These are phyloP conservation scores for Aspergillus neoniger DNA, from an alignment of 2,329 filamentous ascomycete species.

Conservation along the genomic window DNA sequence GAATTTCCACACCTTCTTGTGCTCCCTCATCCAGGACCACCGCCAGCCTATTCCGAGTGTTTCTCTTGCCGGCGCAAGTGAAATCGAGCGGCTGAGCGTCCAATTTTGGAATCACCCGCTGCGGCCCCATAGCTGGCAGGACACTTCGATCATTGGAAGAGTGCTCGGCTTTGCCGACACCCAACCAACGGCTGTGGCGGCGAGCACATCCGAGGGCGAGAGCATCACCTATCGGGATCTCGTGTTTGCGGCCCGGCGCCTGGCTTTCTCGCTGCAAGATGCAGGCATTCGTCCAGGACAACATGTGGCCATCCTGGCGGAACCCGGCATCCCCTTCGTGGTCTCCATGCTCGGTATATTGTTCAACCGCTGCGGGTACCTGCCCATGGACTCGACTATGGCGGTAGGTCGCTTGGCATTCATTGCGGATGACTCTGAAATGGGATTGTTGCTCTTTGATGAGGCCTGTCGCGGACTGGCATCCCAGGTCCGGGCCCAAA, in stretches of 20 bases:
- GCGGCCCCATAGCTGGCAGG: background rate
- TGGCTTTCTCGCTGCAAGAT: background rate
- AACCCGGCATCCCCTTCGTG: background rate
- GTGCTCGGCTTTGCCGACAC: background rate
- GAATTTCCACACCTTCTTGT: slow-evolving; percentile 5
- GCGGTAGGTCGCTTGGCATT: background rate
- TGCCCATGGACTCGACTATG: slow-evolving; percentile 3
- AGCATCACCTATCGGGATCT: slow-evolving; percentile 1
- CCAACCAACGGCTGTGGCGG: background rate
- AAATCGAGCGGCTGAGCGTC: background rate
- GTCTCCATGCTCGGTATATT: background rate
- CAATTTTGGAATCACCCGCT: background rate
- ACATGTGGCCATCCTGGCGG: background rate
- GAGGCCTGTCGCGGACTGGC: background rate
- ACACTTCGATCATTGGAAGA: background rate
- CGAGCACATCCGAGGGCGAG: background rate
- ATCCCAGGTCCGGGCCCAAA: background rate
- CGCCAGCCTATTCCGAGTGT: slow-evolving; percentile 3
- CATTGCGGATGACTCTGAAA: background rate
- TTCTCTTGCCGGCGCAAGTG: background rate
- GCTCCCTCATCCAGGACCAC: background rate
- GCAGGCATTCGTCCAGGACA: background rate
- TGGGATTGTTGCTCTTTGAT: background rate
- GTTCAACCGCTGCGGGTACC: background rate
- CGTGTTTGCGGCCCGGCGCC: background rate